A percentile compares a stretch with the other conserved stretches of the same genome.
These are phyloP conservation scores for Rhodotorula babjevae DNA, from an alignment of 768 basidiomycete genomes.

Conservation along the genomic window DNA sequence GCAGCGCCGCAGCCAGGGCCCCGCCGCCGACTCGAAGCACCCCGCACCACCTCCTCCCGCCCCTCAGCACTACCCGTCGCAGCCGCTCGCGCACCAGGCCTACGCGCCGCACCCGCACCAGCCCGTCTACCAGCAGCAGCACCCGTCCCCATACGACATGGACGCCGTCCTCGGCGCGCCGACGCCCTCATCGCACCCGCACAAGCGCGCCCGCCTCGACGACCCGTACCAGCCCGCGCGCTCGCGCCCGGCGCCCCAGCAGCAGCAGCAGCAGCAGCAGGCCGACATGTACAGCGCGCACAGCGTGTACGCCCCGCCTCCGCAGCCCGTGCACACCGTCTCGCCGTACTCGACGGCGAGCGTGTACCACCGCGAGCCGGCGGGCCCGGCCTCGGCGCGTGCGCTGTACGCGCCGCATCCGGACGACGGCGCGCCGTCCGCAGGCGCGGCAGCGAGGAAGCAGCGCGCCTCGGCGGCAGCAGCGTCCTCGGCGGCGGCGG, in stretches of 20 bases:
- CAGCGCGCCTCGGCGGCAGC: background rate
- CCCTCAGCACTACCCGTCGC: too few relatives aligned
- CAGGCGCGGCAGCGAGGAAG: too few relatives aligned
- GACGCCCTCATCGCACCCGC: background rate
- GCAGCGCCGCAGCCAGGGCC: background rate
- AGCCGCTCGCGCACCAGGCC: background rate
- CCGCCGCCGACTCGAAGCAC: background rate
- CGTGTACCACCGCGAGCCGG: slow-evolving; percentile 3
- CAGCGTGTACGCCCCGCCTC: slow-evolving; percentile 4
- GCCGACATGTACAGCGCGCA: background rate
- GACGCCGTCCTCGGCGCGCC: slow-evolving; percentile 6
- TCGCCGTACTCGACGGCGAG: slow-evolving; percentile 30
- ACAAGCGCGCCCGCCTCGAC: slow-evolving; percentile 8
- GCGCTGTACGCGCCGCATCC: background rate
- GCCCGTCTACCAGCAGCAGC: background rate
- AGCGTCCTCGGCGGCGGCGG: too few relatives aligned
- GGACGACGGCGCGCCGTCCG: too few relatives aligned
- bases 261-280: background rate
- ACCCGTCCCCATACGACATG: background rate
- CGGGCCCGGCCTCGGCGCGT: background rate
- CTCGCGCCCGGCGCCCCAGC: background rate
- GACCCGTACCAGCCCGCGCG: too few relatives aligned
- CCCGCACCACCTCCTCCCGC: background rate
- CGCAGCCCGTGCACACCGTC: background rate
- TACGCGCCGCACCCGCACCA: background rate